Conservation (phyloP, 1,284 basidiomycete species). For the Rhodotorula glutinis region DNA sequence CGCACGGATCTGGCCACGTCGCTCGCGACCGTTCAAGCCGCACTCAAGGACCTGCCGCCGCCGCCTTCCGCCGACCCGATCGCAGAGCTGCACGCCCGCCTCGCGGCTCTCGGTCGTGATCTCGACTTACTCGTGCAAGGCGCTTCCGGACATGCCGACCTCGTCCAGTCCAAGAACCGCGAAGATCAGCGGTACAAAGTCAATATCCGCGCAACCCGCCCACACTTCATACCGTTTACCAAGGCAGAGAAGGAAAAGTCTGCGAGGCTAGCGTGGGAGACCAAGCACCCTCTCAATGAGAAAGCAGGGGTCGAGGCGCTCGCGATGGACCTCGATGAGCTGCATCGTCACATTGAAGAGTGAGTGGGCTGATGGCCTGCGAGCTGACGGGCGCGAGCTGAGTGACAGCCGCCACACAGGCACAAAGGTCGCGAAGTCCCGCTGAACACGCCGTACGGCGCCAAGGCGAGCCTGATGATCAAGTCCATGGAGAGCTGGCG, state of each 20-base stretch:
- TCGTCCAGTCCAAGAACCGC: conserved; percentile 49
- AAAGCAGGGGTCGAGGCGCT: background rate
- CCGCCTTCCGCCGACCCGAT: conserved; percentile 48
- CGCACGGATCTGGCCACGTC: conserved; percentile 51
- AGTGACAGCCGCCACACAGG: conserved; percentile 56
- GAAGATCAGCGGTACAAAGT: conserved; percentile 9
- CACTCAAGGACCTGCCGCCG: conserved; percentile 54
- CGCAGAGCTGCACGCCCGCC: conserved; percentile 53
- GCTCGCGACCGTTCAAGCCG: conserved; percentile 54
- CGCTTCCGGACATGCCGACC: background rate
- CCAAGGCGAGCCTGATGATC: conserved; percentile 57
- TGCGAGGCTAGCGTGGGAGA: background rate
- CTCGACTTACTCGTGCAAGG: conserved; percentile 51
- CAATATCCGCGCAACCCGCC: conserved; percentile 17
- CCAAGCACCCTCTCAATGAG: background rate
- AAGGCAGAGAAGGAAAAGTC: background rate
- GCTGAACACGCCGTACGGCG: conserved; percentile 62
- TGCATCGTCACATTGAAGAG: conserved; percentile 53
- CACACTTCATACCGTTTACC: conserved; percentile 23
- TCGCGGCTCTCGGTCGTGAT: background rate
- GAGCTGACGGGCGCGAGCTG: too few relatives aligned
- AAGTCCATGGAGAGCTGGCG: conserved; percentile 56
- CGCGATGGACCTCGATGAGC: conserved; percentile 45
- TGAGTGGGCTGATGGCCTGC: too few relatives aligned
- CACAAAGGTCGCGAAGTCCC: conserved; percentile 66